A percentile compares a stretch with the other conserved stretches of the same genome.
Conservation (phyloP, 108 stramenopile species). For the Nitzschia palea region DNA sequence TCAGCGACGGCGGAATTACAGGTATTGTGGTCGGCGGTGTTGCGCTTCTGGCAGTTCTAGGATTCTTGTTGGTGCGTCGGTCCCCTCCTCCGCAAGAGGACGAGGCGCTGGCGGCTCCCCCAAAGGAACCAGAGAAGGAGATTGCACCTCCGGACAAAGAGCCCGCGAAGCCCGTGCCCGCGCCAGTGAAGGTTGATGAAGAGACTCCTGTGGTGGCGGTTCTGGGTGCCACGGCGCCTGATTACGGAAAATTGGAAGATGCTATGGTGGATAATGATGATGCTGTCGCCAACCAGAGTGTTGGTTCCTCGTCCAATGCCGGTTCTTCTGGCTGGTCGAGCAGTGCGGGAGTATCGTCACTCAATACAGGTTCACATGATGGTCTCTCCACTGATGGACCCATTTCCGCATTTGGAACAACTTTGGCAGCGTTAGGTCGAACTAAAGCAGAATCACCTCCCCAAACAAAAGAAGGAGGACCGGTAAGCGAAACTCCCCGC, state of each 20-base stretch:
- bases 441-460: constrained; percentile 23
- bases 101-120: constrained; percentile 17
- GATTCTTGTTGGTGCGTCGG: constrained; percentile 10
- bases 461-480: neutral
- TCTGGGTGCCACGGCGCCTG: constrained; percentile 6
- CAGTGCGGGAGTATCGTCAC: constrained; percentile 50
- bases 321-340: constrained; percentile 60
- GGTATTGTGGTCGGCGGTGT: constrained; percentile 46
- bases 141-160: too few species aligned
- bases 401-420: constrained; percentile 52
- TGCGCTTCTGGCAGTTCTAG: constrained; percentile 20
- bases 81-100: constrained; percentile 17
- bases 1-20: constrained; percentile 37
- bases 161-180: too few species aligned
- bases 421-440: constrained; percentile 23
- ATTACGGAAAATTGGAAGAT: constrained; percentile 11
- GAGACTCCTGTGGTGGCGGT: neutral
- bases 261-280: constrained; percentile 19
- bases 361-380: constrained; percentile 62
- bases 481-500: constrained; percentile 17
- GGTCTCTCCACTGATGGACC: constrained; percentile 38
- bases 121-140: neutral
- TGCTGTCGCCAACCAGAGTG: neutral
- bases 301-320: constrained; percentile 31
- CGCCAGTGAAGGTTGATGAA: constrained; percentile 1